A percentile compares a stretch with the other conserved stretches of the same genome.
phyloP scores from a whole-genome alignment of 305 asterid genomes.

The Euphrasia arctica region DNA sequence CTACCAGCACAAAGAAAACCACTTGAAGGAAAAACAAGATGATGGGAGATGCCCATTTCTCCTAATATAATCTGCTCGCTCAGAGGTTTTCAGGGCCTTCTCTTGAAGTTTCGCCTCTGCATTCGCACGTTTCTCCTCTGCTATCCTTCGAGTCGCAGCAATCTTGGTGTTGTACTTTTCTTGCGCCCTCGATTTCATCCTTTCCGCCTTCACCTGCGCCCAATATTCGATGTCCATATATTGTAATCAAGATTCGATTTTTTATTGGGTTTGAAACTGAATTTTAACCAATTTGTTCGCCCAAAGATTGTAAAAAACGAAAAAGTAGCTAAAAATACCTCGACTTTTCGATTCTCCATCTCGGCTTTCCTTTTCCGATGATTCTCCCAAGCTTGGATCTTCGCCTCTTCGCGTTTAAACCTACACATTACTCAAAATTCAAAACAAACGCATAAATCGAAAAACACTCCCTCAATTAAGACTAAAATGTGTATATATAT shows the following conservation, averaged over 20 bases:
- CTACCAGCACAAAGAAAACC: slow-evolving; percentile 79
- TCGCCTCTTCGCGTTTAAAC: slow-evolving; percentile 84
- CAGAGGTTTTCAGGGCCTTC: slow-evolving; percentile 62
- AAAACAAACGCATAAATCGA: neutral
- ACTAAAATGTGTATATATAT: slow-evolving; percentile 7
- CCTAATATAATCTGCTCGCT: slow-evolving; percentile 76
- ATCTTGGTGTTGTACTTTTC: slow-evolving; percentile 63
- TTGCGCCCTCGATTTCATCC: slow-evolving; percentile 70
- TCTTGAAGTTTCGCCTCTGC: slow-evolving; percentile 80
- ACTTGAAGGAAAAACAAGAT: slow-evolving; percentile 58
- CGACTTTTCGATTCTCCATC: slow-evolving; percentile 69
- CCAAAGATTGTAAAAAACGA: neutral
- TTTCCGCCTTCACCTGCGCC: slow-evolving; percentile 72
- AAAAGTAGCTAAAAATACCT: slow-evolving; percentile 39
- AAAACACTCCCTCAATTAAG: too few species aligned
- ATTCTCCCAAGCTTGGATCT: slow-evolving; percentile 94
- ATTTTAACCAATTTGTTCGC: too few species aligned
- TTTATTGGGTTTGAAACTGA: too few species aligned
- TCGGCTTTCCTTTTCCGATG: slow-evolving; percentile 79
- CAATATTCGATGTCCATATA: neutral
- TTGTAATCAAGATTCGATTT: too few species aligned
- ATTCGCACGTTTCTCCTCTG: slow-evolving; percentile 79
- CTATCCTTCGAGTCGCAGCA: slow-evolving; percentile 66
- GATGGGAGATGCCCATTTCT: slow-evolving; percentile 83
- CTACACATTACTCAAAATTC: slow-evolving; percentile 22